Conservation (phyloP, 2,329 filamentous ascomycete species). For the Trichophyton rubrum region DNA sequence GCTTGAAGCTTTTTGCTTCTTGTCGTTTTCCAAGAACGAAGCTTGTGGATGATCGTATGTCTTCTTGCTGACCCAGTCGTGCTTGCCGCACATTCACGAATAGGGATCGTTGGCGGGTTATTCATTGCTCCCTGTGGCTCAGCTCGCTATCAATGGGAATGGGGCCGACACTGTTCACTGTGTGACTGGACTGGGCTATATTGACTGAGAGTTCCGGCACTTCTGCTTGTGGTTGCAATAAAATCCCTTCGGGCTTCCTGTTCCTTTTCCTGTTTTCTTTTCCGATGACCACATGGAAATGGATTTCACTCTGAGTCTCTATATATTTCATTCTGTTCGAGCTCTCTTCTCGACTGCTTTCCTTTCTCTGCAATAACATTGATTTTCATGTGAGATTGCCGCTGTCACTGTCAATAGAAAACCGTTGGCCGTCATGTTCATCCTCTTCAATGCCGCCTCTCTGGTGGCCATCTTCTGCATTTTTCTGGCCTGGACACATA, state of each 20-base stretch:
- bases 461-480: background rate
- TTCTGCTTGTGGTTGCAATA: background rate
- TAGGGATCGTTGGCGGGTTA: background rate
- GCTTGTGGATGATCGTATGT: constrained; percentile 1
- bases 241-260: background rate
- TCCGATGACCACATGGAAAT: background rate
- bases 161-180: background rate
- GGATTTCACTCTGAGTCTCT: constrained; percentile 1
- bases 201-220: background rate
- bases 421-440: background rate
- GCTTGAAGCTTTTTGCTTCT: background rate
- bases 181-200: constrained; percentile 4
- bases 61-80: background rate
- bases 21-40: background rate
- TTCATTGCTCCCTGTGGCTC: constrained; percentile 2
- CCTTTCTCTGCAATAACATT: background rate
- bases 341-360: background rate
- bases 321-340: background rate
- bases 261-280: background rate
- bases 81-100: background rate
- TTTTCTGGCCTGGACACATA: background rate
- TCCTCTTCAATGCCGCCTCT: background rate
- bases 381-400: background rate
- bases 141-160: constrained; percentile 3
- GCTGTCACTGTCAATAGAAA: background rate